A percentile compares a stretch with the other conserved stretches of the same genome.
Evolutionary conservation across 2,329 filamentous ascomycete species (phyloP).

Genomic region (Microcera coccophila): DNA sequence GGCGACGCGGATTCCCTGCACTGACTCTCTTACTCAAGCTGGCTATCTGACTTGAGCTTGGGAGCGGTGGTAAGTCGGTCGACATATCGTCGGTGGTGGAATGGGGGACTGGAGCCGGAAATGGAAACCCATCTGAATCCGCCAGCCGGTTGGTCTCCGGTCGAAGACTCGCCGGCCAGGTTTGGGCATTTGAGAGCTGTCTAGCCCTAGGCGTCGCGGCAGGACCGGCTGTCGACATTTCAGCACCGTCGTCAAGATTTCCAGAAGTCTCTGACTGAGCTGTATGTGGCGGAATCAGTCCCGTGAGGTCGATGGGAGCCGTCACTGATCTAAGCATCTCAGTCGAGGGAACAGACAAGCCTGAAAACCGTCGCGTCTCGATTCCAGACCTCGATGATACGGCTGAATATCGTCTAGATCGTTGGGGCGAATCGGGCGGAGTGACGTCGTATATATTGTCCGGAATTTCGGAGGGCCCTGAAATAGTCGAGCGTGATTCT

Average conservation of each 20-base stretch:
- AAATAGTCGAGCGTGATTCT: conserved; percentile 33
- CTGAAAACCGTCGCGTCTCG: conserved; percentile 9
- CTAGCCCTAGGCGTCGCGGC: conserved; percentile 20
- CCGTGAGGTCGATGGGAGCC: conserved; percentile 10
- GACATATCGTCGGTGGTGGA: conserved; percentile 30
- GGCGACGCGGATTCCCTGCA: conserved; percentile 37
- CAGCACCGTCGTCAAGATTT: conserved; percentile 11
- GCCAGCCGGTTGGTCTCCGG: conserved; percentile 18
- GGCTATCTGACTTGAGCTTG: conserved; percentile 38
- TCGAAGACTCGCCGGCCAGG: conserved; percentile 43
- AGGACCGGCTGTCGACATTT: conserved; percentile 24
- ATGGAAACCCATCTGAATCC: conserved; percentile 34
- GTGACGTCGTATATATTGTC: conserved; percentile 45
- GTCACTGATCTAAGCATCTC: conserved; percentile 10
- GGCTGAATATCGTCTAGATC: conserved; percentile 7
- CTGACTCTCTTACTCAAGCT: conserved; percentile 37
- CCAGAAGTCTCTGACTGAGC: conserved; percentile 7
- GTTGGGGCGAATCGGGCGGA: conserved; percentile 41
- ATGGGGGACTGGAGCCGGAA: conserved; percentile 38
- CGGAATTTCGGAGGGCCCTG: conserved; percentile 22
- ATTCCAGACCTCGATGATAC: conserved; percentile 5
- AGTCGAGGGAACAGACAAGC: conserved; percentile 16
- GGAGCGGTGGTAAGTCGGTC: conserved; percentile 36
- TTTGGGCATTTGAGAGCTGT: conserved; percentile 36
- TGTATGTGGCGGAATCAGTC: conserved; percentile 6